Percentiles rank a stretch among this genome's conserved stretches.
These are phyloP conservation scores for Metschnikowia santaceciliae DNA, from an alignment of 805 yeast species.

Conservation along the genomic window DNA sequence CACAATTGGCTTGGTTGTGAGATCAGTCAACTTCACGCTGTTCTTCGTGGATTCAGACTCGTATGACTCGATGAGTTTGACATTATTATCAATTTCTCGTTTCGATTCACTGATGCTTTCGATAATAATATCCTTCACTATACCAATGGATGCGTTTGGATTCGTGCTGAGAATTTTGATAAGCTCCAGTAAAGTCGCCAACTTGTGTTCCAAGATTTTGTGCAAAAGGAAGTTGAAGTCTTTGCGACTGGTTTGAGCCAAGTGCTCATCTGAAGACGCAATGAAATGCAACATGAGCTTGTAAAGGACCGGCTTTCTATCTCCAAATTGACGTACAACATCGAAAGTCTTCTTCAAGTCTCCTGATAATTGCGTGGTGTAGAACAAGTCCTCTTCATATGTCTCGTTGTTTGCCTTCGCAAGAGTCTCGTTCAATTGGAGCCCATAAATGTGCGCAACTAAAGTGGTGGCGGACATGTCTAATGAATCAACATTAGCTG, in stretches of 20 bases:
- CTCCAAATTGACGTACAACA: constrained; percentile 58
- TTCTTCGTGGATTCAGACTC: constrained; percentile 59
- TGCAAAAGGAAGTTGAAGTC: constrained; percentile 48
- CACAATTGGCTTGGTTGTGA: constrained; percentile 45
- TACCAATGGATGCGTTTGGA: constrained; percentile 64
- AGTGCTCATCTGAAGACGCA: constrained; percentile 51
- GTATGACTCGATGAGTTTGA: constrained; percentile 63
- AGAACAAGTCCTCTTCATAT: constrained; percentile 52
- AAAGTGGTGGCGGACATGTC: constrained; percentile 55
- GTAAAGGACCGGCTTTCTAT: constrained; percentile 59
- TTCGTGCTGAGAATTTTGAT: constrained; percentile 63
- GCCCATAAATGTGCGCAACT: constrained; percentile 52
- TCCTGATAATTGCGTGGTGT: constrained; percentile 56
- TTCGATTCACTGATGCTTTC: constrained; percentile 57
- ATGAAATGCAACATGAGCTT: constrained; percentile 61
- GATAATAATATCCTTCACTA: constrained; percentile 64
- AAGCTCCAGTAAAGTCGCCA: constrained; percentile 73
- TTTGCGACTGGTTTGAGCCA: constrained; percentile 48
- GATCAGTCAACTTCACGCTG: constrained; percentile 47
- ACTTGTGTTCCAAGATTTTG: constrained; percentile 46
- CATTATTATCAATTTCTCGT: constrained; percentile 65
- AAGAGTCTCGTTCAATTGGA: constrained; percentile 41
- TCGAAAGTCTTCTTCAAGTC: constrained; percentile 56
- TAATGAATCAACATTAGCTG: constrained; percentile 44
- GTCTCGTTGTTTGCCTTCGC: constrained; percentile 36